Percentiles rank a stretch among this genome's conserved stretches.
Evolutionary conservation across 2,329 filamentous ascomycete genomes (phyloP).

Genomic region (Hawksworthiomyces lignivorus): DNA sequence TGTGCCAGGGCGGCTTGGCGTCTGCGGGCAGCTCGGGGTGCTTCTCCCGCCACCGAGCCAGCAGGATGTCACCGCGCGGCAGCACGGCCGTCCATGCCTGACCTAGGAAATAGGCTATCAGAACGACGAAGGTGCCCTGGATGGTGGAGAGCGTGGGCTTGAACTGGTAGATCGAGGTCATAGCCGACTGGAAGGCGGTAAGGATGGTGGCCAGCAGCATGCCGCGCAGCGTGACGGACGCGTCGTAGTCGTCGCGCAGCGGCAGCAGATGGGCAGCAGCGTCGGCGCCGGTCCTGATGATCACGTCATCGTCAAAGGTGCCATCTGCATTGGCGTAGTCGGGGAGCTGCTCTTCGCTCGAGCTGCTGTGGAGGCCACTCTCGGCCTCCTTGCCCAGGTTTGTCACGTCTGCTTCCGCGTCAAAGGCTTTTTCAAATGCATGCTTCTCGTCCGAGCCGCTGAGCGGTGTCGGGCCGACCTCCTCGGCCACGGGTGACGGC

Average conservation of each 20-base stretch:
- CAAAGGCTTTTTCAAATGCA: no score
- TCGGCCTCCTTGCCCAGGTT: no score
- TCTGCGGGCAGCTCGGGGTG: slow-evolving; percentile 23
- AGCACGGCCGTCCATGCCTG: slow-evolving; percentile 38
- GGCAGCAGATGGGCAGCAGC: slow-evolving; percentile 41
- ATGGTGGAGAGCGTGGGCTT: slow-evolving; percentile 34
- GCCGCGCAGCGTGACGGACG: slow-evolving; percentile 44
- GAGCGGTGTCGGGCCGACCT: no score
- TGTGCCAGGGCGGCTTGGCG: slow-evolving; percentile 33
- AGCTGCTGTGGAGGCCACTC: background rate
- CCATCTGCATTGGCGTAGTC: slow-evolving; percentile 24
- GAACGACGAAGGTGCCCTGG: slow-evolving; percentile 47
- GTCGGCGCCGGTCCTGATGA: slow-evolving; percentile 46
- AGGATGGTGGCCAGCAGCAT: slow-evolving; percentile 41
- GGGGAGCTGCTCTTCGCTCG: background rate
- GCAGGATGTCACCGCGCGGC: slow-evolving; percentile 43
- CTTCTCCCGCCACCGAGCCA: slow-evolving; percentile 37
- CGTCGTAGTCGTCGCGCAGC: slow-evolving; percentile 45
- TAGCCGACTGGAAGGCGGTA: slow-evolving; percentile 45
- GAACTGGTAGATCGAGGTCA: slow-evolving; percentile 48
- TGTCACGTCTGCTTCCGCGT: no score
- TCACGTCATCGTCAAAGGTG: slow-evolving; percentile 25
- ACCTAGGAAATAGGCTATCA: slow-evolving; percentile 49
- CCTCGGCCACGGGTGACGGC: no score
- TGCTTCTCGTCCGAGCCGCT: no score